Percentiles rank a stretch among this genome's conserved stretches.
phyloP scores from a whole-genome alignment of 176 grass and related monocot species.

The Chloris gayana region DNA sequence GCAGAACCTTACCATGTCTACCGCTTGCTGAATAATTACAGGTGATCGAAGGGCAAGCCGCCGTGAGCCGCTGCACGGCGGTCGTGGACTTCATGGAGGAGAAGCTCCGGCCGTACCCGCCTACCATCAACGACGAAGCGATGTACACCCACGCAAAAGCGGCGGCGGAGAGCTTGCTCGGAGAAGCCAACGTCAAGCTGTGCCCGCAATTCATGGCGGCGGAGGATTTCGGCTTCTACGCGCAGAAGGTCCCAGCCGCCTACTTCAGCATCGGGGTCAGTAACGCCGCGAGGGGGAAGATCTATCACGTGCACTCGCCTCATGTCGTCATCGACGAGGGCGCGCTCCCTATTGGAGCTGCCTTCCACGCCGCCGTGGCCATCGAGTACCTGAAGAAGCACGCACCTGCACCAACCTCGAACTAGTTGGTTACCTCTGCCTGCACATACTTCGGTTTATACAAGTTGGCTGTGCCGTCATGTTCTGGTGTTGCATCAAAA shows the following conservation, averaged over 20 bases:
- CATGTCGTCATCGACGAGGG: slow-evolving; percentile 62
- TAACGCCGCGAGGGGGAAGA: background rate
- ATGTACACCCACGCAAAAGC: slow-evolving; percentile 54
- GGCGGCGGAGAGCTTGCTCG: slow-evolving; percentile 58
- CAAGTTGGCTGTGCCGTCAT: background rate
- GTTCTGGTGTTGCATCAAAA: background rate
- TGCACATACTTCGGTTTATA: too few species aligned
- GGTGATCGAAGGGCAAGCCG: slow-evolving; percentile 62
- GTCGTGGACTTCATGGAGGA: slow-evolving; percentile 65
- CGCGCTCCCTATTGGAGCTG: slow-evolving; percentile 60
- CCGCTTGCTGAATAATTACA: background rate
- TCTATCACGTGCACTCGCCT: slow-evolving; percentile 50
- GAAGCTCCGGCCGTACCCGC: slow-evolving; percentile 55
- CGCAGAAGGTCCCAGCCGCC: slow-evolving; percentile 49
- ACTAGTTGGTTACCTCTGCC: background rate
- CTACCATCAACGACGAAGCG: slow-evolving; percentile 54
- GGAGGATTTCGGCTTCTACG: slow-evolving; percentile 79
- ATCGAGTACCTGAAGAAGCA: slow-evolving; percentile 60
- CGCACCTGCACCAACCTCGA: background rate
- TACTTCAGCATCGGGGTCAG: slow-evolving; percentile 55
- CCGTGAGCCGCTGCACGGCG: slow-evolving; percentile 51
- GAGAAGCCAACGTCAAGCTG: slow-evolving; percentile 47
- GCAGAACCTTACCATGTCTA: background rate
- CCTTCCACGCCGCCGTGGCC: slow-evolving; percentile 64
- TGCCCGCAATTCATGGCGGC: slow-evolving; percentile 30